These are phyloP conservation scores for Beauveria sp. DNA, from an alignment of 2,329 filamentous ascomycete species.

Conservation along the genomic window DNA sequence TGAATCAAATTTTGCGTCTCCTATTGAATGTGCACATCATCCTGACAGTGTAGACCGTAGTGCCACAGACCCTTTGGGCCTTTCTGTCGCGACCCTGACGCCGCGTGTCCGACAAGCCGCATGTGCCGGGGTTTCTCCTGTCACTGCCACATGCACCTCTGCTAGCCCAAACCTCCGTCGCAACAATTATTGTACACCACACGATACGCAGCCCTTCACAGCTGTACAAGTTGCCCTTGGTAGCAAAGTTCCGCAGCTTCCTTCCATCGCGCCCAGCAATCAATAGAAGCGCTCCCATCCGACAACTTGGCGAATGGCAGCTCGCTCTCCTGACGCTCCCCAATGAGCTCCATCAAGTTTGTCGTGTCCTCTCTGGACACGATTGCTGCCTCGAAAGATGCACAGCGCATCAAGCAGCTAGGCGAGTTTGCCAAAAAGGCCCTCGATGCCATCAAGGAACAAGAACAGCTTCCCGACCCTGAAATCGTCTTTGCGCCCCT, in stretches of 20 bases:
- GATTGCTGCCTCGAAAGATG: constrained; percentile 87
- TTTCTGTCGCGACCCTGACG: constrained; percentile 1
- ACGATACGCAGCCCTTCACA: not conserved
- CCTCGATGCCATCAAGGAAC: constrained; percentile 76
- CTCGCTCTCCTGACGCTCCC: constrained; percentile 40
- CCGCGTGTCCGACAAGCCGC: constrained; percentile 9
- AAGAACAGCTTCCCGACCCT: constrained; percentile 77
- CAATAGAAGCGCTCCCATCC: not conserved
- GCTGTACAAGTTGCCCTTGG: not conserved
- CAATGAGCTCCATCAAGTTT: constrained; percentile 91
- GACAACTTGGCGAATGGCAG: constrained; percentile 34
- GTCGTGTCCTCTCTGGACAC: constrained; percentile 88
- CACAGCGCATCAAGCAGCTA: constrained; percentile 72
- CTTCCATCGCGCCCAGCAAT: not conserved
- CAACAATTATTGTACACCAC: not conserved
- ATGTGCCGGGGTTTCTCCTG: constrained; percentile 12
- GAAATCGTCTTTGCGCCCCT: constrained; percentile 88
- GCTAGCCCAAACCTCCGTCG: not conserved
- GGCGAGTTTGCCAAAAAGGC: constrained; percentile 76
- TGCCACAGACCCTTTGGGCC: not conserved
- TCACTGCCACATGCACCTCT: constrained; percentile 10
- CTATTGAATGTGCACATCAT: no score
- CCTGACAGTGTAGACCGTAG: not conserved
- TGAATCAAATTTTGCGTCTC: no score
- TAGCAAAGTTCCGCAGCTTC: not conserved